Conservation (phyloP, 352 stramenopile species). For the Pythium sp. region DNA sequence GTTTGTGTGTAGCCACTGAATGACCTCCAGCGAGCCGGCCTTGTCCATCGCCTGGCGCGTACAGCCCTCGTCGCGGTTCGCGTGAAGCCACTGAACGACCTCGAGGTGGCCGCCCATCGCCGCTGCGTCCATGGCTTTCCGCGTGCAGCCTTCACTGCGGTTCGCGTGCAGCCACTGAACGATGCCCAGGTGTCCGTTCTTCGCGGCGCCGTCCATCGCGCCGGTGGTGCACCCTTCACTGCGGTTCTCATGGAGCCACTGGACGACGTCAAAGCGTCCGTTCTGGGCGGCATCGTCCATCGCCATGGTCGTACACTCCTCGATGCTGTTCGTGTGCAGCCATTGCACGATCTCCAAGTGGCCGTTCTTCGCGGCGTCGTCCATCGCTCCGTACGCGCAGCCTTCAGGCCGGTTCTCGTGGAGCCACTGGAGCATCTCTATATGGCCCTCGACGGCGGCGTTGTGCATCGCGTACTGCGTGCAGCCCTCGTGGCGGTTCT, state of each 20-base stretch:
- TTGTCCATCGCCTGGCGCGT: constrained; percentile 17
- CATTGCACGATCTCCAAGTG: constrained; percentile 14
- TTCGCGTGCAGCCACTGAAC: constrained; percentile 14
- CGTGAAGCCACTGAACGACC: constrained; percentile 35
- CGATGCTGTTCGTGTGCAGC: constrained; percentile 13
- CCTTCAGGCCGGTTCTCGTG: constrained; percentile 23
- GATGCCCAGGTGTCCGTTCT: constrained; percentile 4
- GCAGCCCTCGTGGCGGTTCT: constrained; percentile 20
- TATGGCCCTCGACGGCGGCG: constrained; percentile 20
- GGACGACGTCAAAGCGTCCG: constrained; percentile 12
- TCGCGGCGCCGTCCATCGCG: constrained; percentile 19
- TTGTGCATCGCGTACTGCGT: constrained; percentile 28
- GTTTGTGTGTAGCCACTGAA: constrained; percentile 21
- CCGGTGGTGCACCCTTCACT: constrained; percentile 15
- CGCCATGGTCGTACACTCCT: constrained; percentile 19
- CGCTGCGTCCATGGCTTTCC: constrained; percentile 15
- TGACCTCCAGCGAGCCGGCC: constrained; percentile 11
- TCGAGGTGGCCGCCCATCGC: constrained; percentile 22
- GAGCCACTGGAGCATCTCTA: constrained; percentile 22
- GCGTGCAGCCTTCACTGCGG: constrained; percentile 8
- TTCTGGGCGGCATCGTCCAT: constrained; percentile 19
- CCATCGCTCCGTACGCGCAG: constrained; percentile 23
- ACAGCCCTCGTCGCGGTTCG: constrained; percentile 25
- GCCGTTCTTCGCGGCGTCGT: constrained; percentile 17
- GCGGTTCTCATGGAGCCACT: constrained; percentile 18